These are phyloP conservation scores for Candida pini DNA, from an alignment of 805 yeast species.

Conservation along the genomic window DNA sequence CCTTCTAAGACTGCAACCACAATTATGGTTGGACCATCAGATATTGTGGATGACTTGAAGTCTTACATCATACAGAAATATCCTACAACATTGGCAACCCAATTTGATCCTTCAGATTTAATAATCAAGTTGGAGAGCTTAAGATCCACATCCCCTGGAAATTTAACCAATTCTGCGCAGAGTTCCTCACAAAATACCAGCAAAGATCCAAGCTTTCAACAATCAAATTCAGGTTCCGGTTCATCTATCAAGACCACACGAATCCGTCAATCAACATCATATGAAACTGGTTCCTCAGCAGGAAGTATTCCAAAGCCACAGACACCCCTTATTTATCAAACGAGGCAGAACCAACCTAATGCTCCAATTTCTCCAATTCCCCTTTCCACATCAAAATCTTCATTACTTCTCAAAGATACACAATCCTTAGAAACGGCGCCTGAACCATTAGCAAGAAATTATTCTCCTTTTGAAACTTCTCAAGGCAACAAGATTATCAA, in stretches of 20 bases:
- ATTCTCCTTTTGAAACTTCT: background rate
- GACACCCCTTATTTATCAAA: constrained; percentile 5
- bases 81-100: constrained; percentile 58
- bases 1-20: constrained; percentile 62
- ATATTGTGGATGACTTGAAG: constrained; percentile 81
- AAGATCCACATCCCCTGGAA: constrained; percentile 8
- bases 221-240: background rate
- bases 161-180: background rate
- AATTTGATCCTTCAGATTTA: constrained; percentile 67
- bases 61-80: constrained; percentile 54
- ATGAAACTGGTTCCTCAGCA: background rate
- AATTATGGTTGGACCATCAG: constrained; percentile 50
- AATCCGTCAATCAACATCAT: background rate
- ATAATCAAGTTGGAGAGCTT: constrained; percentile 28
- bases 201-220: background rate
- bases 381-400: constrained; percentile 19
- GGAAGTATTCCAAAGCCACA: background rate
- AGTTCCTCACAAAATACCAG: background rate
- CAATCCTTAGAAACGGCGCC: constrained; percentile 2
- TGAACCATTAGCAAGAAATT: constrained; percentile 1
- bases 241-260: background rate
- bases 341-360: constrained; percentile 4
- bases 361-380: constrained; percentile 27
- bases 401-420: constrained; percentile 8
- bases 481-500: background rate